A percentile compares a stretch with the other conserved stretches of the same genome.
Conservation (phyloP, 2,329 filamentous ascomycete species). For the Ophiostoma triangulosporum region DNA sequence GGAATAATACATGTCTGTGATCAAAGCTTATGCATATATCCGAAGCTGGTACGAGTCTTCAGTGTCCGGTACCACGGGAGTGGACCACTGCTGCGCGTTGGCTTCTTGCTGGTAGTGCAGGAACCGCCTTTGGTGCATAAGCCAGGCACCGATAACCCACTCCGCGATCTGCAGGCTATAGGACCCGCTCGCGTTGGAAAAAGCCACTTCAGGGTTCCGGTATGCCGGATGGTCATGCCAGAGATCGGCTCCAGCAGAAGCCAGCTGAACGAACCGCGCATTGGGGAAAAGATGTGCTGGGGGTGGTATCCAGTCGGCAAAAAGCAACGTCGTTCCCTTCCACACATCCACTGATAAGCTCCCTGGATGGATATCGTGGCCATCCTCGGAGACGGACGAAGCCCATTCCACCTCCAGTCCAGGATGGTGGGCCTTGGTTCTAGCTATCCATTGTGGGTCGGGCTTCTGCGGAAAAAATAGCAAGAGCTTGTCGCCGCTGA, state of each 20-base stretch:
- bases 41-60: constrained; percentile 18
- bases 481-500: background rate
- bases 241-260: constrained; percentile 29
- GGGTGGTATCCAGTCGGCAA: background rate
- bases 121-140: constrained; percentile 12
- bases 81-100: background rate
- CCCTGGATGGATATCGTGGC: background rate
- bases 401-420: background rate
- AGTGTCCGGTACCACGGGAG: constrained; percentile 12
- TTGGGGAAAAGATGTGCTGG: background rate
- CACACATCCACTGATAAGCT: background rate
- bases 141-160: constrained; percentile 20
- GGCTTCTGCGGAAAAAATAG: background rate
- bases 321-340: background rate
- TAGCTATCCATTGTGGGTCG: background rate
- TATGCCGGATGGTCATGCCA: constrained; percentile 26
- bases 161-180: constrained; percentile 21
- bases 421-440: background rate
- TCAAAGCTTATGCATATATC: constrained; percentile 11
- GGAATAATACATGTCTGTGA: constrained; percentile 21
- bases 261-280: constrained; percentile 31
- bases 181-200: constrained; percentile 29
- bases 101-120: background rate
- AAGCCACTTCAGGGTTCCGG: constrained; percentile 22
- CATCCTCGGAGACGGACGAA: background rate